A percentile compares a stretch with the other conserved stretches of the same genome.
These are phyloP conservation scores for Daldinia caldariorum DNA, from an alignment of 495 filamentous ascomycete species.

Conservation along the genomic window DNA sequence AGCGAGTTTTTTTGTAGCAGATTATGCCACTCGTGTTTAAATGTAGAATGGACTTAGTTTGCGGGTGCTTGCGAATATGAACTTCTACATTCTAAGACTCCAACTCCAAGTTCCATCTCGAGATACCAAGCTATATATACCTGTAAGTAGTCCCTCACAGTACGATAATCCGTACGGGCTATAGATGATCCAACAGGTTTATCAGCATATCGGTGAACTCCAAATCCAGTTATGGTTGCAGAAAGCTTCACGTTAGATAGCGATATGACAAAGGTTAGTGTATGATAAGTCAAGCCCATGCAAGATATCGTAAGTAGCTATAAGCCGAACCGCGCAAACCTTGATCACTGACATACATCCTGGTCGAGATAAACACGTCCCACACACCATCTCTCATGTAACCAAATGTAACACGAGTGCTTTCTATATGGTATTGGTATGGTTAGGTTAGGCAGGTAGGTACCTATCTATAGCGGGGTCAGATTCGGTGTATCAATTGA, in stretches of 20 bases:
- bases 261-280: neutral
- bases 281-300: slow-evolving; percentile 19
- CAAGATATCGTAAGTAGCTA: neutral
- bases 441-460: no score
- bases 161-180: slow-evolving; percentile 14
- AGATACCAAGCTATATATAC: slow-evolving; percentile 15
- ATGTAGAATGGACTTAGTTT: neutral
- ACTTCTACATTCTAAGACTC: neutral
- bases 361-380: neutral
- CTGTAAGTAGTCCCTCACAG: neutral
- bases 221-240: no score
- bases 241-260: no score
- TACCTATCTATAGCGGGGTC: neutral
- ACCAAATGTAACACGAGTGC: slow-evolving; percentile 3
- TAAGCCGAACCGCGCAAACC: neutral
- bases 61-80: neutral
- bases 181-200: slow-evolving; percentile 25
- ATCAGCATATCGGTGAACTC: slow-evolving; percentile 24
- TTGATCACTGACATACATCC: neutral
- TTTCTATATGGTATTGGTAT: neutral
- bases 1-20: neutral
- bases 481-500: slow-evolving; percentile 4
- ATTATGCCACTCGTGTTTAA: neutral
- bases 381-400: neutral
- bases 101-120: neutral